Percentiles rank a stretch among this genome's conserved stretches.
Evolutionary conservation across 2,329 filamentous ascomycete genomes (phyloP).

Genomic region (Diaporthe citri): DNA sequence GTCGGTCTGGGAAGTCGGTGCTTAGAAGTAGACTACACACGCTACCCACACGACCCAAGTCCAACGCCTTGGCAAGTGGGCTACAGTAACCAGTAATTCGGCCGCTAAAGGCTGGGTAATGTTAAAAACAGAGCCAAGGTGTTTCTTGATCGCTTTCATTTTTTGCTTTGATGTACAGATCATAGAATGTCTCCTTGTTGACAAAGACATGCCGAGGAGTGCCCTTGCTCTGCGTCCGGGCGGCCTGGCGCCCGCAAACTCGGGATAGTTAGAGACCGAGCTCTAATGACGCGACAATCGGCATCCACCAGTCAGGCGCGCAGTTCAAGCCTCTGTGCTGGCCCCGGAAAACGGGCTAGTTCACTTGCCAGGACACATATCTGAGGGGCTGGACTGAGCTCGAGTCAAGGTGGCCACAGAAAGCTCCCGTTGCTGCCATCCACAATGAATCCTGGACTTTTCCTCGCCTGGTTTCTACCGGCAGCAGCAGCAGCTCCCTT

Average conservation of each 20-base stretch:
- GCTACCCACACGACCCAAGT: not conserved
- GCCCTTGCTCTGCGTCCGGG: not conserved
- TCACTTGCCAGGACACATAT: not conserved
- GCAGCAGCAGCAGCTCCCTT: not conserved
- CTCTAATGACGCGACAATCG: not conserved
- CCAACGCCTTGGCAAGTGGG: not conserved
- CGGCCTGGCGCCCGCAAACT: not conserved
- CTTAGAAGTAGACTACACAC: not conserved
- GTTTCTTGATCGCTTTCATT: too few species aligned
- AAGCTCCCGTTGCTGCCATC: too few species aligned
- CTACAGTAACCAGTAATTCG: not conserved
- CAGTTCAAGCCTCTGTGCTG: not conserved
- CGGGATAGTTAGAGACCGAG: constrained; percentile 16
- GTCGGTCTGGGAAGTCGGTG: constrained; percentile 40
- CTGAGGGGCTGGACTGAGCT: not conserved
- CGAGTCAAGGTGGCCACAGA: too few species aligned
- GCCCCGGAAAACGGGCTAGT: not conserved
- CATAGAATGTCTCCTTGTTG: not conserved
- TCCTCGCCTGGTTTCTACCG: not conserved
- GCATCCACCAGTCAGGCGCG: not conserved
- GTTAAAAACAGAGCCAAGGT: not conserved
- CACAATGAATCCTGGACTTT: not conserved
- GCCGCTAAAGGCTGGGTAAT: not conserved
- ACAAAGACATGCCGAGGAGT: not conserved
- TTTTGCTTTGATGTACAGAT: not conserved